Evolutionary conservation across 2,329 filamentous ascomycete genomes (phyloP), one percentile per base, ranked within the genome.

Genomic region (Paraphaeosphaeria sporulosa): DNA sequence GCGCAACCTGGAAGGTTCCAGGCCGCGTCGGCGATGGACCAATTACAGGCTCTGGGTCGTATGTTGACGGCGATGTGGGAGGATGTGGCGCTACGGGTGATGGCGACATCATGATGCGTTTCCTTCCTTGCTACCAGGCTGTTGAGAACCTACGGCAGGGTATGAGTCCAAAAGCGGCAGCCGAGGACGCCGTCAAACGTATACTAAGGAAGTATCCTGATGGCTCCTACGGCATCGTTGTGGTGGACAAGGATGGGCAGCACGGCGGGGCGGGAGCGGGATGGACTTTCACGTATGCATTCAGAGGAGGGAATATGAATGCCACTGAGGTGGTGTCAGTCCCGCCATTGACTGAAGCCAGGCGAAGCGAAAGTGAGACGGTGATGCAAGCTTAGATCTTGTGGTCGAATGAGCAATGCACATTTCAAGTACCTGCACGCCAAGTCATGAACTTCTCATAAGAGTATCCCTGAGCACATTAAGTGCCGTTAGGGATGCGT

Each of bases 21-120:
- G 48, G 48, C 2, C 48, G 48, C 30, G 48, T 51, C 12, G 48
- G 48, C n/a, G 48, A 51, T 10, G 48, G 48, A n/a, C 48, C 48
- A 13, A 51, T 51, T 10, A 51, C 48, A 34, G 48, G 48, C 12
- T 38, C 30, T 2, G 48, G 48, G 12, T 40, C 32, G 9, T 51
- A 51, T 32, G 48, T 51, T 25, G 48, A 51, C 19, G 48, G 48
- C 23, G 48, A 51, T 3, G 32, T 51, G 17, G 48, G 48, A 10
- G 48, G 48, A 3, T 51, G 48, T 25, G 48, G 48, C 23, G 48
- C 48, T 23, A 51, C 48, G 9, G 48, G 48, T 8, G 48, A 51
- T 13, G 48, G 48, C 19, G 48, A 51, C 48, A 51, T 51, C 48
- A 51, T 51, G 48, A 51, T 51, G 48, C 48, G 48, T 1, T 51